Evolutionary conservation across 768 basidiomycete genomes (phyloP), one percentile per base, ranked within the genome.

Genomic region (Xerocomus potaroensis): DNA sequence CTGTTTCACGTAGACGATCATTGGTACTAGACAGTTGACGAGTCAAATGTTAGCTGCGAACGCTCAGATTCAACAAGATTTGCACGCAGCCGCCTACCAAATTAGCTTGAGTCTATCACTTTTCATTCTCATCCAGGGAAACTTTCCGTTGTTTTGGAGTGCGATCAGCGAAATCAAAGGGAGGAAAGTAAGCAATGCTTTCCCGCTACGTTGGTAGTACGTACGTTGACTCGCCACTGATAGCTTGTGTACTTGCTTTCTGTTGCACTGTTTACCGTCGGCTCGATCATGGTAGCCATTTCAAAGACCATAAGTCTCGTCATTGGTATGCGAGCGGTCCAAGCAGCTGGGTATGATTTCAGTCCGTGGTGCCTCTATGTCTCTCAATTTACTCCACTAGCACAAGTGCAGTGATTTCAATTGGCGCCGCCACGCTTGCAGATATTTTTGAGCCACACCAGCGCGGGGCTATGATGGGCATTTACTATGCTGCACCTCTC

Each of bases 401-500:
- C 21, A 79, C 81, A 6, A 79, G 81, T 40, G 83, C 85, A 1
- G 81, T 87, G 10, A 72, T 84, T 16, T 61, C 81, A 0, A 80
- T 91, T 35, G 90, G 87, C 2, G 52, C 55, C 0, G 87, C 85
- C 8, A 87, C 87, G 1, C 71, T 91, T 1, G 87, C 87, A 7
- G 88, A 90, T 55, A 82, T 90, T 3, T 90, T 79, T 53, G 87
- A 90, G 26, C 81, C 87, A 0, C 69, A 74, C 19, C 80, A 87
- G 55, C 73, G 90, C 26, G 90, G 90, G 1, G 78, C 76, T 3
- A 85, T 80, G 75, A 83, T 91, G 77, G 90, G 91, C 0, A 67
- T 91, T 15, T 91, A 83, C 64, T 91, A 90, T 55, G 77, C 81
- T 10, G 83, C 89, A 3, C 88, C 89, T 0, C 74, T 91, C 3